Base-by-base conservation (phyloP, 2,329 filamentous ascomycete genomes). In the Pestalotiopsis fici region DNA sequence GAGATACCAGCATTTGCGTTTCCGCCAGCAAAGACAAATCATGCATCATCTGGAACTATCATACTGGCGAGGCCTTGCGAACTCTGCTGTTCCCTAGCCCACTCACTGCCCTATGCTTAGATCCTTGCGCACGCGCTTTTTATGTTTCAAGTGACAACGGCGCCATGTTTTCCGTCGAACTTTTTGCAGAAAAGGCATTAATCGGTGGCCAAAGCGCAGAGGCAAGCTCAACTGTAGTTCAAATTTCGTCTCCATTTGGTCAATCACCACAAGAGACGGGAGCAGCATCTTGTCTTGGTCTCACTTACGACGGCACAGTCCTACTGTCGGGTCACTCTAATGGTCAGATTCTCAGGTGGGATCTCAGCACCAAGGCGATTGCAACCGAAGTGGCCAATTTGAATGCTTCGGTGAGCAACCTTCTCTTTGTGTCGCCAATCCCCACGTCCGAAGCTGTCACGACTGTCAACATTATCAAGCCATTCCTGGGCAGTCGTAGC, bases 21-120 rank as follows among this genome's bases (percentile, higher is more conserved):
- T 97, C 95, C 3, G 89, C 91, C 6, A 93, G 93, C 71, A 90
- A 88, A 73, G 96, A 98, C 81, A 95, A 93, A 80, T 96, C 93
- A 7, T 93, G 93, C 73, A 91, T 97, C 74, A 85, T 97, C 68
- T 99, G 96, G 96, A 95, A 98, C 80, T 97, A 97, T 77, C 89
- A 90, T 69, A 93, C 89, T 0, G 93, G 93, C 50, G 87, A 89
- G 68, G 84, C 91, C 12, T 82, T 98, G 67, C 89, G 95, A 56
- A 98, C 94, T 3, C 89, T 97, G 71, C 85, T 98, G 54, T 88
- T 98, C 66, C 89, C 93, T 2, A 85, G 86, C n/a, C 83, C 87
- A 21, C 93, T 95, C 18, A 83, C 91, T 35, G 94, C 91, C 73
- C 78, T 95, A 39, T 83, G 88, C 9, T 83, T 98, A 4, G 96